phyloP scores from a whole-genome alignment of 106 monocot species.

The Platanthera zijinensis region DNA sequence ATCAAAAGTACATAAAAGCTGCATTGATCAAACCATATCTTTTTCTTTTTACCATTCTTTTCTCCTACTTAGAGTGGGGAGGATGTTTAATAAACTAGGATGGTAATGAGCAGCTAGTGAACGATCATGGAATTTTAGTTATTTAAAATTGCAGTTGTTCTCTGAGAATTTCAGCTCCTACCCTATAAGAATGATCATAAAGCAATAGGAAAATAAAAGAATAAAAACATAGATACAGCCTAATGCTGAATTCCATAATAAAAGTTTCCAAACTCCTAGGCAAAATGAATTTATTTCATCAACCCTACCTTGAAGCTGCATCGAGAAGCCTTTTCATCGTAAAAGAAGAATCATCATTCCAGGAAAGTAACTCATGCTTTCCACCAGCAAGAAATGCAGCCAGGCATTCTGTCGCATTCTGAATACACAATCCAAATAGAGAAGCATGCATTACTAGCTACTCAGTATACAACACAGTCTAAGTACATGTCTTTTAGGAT shows the following conservation, averaged over 20 bases:
- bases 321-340: slow-evolving; percentile 80
- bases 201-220: not conserved
- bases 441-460: not conserved
- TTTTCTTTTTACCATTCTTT: not conserved
- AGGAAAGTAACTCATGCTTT: slow-evolving; percentile 70
- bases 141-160: not conserved
- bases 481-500: not conserved
- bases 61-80: not conserved
- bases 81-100: not conserved
- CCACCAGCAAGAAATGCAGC: slow-evolving; percentile 72
- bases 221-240: not conserved
- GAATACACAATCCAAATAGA: slow-evolving; percentile 7
- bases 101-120: not conserved
- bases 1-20: not conserved
- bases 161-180: not conserved
- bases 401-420: slow-evolving; percentile 99
- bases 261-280: not conserved
- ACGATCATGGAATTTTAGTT: not conserved
- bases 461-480: not conserved
- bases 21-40: not conserved
- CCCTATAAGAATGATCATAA: not conserved
- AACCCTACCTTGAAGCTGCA: slow-evolving; percentile 73
- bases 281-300: not conserved
- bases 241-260: not conserved
- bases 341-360: slow-evolving; percentile 50